phyloP scores from a whole-genome alignment of 257 asterid species.

The Rauvolfia tetraphylla region DNA sequence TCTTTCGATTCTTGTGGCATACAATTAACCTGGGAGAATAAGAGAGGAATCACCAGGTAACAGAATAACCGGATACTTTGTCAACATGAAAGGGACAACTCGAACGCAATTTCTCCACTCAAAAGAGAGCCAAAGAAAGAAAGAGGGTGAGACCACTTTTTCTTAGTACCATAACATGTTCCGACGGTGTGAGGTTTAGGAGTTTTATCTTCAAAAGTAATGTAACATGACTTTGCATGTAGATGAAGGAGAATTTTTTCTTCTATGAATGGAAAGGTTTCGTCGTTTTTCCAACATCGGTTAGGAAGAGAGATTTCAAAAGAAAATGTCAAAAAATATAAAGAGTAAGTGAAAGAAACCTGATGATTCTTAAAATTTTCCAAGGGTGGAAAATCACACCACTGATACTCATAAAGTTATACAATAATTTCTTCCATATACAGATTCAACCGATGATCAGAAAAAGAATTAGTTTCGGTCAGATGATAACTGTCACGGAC shows the following conservation, averaged over 20 bases:
- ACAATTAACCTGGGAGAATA: not conserved
- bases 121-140: not conserved
- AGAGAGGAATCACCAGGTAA: no score
- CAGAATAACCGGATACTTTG: not conserved
- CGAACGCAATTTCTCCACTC: not conserved
- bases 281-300: not conserved
- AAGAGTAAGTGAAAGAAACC: not conserved
- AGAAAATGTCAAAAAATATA: not conserved
- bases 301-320: no score
- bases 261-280: not conserved
- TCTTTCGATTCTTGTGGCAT: not conserved
- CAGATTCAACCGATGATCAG: slow-evolving; percentile 9
- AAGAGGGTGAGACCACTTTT: not conserved
- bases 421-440: not conserved
- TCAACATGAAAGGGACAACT: not conserved
- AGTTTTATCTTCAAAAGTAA: not conserved
- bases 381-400: slow-evolving; percentile 10
- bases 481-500: slow-evolving; percentile 7
- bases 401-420: not conserved
- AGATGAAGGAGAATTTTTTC: not conserved
- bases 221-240: not conserved
- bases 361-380: not conserved
- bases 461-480: slow-evolving; percentile 10
- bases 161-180: not conserved
- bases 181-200: not conserved